Base-by-base conservation (phyloP, 2,329 filamentous ascomycete genomes). In the Trichoderma sp. region DNA sequence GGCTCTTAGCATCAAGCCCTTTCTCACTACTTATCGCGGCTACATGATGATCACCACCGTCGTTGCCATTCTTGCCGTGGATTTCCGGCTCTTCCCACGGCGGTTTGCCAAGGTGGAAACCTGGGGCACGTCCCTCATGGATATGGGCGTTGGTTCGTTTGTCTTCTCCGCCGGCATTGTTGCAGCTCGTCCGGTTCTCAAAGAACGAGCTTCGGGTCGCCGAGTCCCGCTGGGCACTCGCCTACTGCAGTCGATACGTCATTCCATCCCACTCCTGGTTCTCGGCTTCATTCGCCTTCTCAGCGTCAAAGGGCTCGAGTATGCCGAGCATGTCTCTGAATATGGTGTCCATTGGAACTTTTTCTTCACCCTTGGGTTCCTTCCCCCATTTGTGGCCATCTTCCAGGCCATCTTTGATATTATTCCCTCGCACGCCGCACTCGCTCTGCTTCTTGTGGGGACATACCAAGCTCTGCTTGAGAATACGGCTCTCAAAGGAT, bases 311-410 rank as follows among this genome's bases (percentile, higher is more conserved):
- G 93, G 93, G 7, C 85, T 98, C 34, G 94, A 98, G 79, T 99
- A 99, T 79, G 95, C 95, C 3, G 96, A 99, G 81, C 96, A 99
- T 83, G 94, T 98, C 72, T 94, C 93, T 15, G 96, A 99, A 80
- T 99, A 99, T 79, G 96, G 96, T 57, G 93, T 99, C 11, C 96
- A 99, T 81, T 99, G 96, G 96, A 99, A 99, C 81, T 99, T 99
- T 82, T 99, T 99, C 86, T 98, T 98, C 83, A 99, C 96, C 0
- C 86, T 99, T 11, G 95, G 91, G 6, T 88, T 98, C 62, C 84
- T 99, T 28, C 94, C 95, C 0, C 95, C 95, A 0, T 97, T 97
- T 77, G 90, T 97, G 67, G 94, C 95, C 32, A 80, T 96, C 0
- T 93, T 95, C 73, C 93, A 97, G 79, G 88, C 92, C 1, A 83